These are phyloP conservation scores for Diaporthe velutina DNA, from an alignment of 2,329 filamentous ascomycete genomes.

Conservation along the genomic window DNA sequence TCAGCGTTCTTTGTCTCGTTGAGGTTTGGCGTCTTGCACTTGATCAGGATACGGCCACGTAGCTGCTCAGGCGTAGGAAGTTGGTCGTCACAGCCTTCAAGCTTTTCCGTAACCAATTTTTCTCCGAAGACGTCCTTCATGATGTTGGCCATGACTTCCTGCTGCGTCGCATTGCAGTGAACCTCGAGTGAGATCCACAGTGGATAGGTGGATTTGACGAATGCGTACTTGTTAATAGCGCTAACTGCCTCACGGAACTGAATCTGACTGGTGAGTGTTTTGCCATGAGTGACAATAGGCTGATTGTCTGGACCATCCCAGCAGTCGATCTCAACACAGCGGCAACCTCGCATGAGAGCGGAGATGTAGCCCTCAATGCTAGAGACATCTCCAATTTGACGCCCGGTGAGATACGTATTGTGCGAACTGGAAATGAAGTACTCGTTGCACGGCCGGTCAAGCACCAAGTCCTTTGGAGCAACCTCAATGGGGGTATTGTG, in stretches of 20 bases:
- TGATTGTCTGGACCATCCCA: slow-evolving; percentile 94
- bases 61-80: slow-evolving; percentile 90
- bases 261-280: slow-evolving; percentile 88
- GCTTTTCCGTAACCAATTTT: slow-evolving; percentile 81
- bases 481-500: slow-evolving; percentile 77
- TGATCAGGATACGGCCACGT: slow-evolving; percentile 87
- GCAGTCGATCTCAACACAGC: slow-evolving; percentile 97
- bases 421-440: slow-evolving; percentile 99
- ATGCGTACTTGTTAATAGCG: slow-evolving; percentile 95
- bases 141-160: slow-evolving; percentile 88
- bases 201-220: slow-evolving; percentile 87
- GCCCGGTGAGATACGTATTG: slow-evolving; percentile 95
- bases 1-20: slow-evolving; percentile 56
- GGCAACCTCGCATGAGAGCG: slow-evolving; percentile 88
- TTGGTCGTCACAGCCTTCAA: slow-evolving; percentile 75
- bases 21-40: slow-evolving; percentile 86
- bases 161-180: slow-evolving; percentile 87
- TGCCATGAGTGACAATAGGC: slow-evolving; percentile 91
- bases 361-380: slow-evolving; percentile 96
- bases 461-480: slow-evolving; percentile 70
- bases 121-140: slow-evolving; percentile 88
- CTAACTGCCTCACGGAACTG: slow-evolving; percentile 92
- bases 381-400: slow-evolving; percentile 89
- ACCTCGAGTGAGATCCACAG: slow-evolving; percentile 96
- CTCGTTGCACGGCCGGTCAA: slow-evolving; percentile 91